Base-by-base conservation (phyloP, 2,329 filamentous ascomycete genomes). In the Pseudogymnoascus sp. region DNA sequence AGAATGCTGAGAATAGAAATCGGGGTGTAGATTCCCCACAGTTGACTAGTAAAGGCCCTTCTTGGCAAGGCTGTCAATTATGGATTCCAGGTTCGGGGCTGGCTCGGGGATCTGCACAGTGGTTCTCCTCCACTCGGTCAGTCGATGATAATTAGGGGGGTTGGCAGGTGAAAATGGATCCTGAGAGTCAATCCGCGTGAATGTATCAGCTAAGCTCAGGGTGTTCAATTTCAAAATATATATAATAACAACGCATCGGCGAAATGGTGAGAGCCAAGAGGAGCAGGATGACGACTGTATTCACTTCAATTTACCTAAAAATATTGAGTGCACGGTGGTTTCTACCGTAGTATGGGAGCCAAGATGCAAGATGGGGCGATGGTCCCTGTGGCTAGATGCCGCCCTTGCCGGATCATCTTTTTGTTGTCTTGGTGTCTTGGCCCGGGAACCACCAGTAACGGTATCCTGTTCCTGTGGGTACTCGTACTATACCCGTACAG, bases 341-440 rank as follows among this genome's bases (percentile, higher is more conserved):
- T 14, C 9, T 30, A 30, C 28, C 8, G 8, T 8, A 6, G 28
- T 30, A 50, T 25, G 30, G 43, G 47, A 28, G 28, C 9, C 28
- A 54, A 54, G 7, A 50, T 50, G 43, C 18, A 18, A 18, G 18
- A 18, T 18, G 43, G 8, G 25, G 4, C 5, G 22, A 16, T 54
- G 28, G n/a, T 9, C 28, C 28, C 28, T 54, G 47, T 54, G 47
- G 47, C 28, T 33, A 54, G 47, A 54, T 54, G 47, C 47, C 28
- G 47, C 28, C 47, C 47, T 54, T 54, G 47, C 47, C 47, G 47
- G 47, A 54, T 33, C 11, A 54, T 54, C 28, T 54, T 54, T 41
- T 25, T 25, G 22, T 28, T 11, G 43, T 47, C 41, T 47, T 43
- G 20, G 39, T 11, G 43, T 47, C 41, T 47, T 43, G 20, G 39